Evolutionary conservation across 2,329 filamentous ascomycete species (phyloP).

Genomic region (Nemania sp.): DNA sequence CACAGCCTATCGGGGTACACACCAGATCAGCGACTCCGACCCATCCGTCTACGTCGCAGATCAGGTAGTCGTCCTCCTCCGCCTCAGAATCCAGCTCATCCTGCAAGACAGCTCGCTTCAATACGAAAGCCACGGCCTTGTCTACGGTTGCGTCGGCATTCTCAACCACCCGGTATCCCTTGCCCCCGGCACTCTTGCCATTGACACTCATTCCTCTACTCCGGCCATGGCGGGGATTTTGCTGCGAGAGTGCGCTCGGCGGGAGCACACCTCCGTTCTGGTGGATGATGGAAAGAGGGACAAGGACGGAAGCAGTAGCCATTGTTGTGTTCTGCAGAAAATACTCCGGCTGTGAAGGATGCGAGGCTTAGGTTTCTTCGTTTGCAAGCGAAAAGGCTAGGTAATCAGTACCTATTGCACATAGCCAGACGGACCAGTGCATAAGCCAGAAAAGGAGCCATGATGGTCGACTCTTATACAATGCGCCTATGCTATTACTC

Average conservation of each 20-base stretch:
- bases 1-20: constrained; percentile 28
- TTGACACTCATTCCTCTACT: constrained; percentile 47
- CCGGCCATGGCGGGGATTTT: constrained; percentile 44
- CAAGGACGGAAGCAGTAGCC: constrained; percentile 43
- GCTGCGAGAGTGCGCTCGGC: constrained; percentile 42
- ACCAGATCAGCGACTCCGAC: constrained; percentile 47
- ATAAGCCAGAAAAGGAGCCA: not conserved
- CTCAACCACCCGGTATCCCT: constrained; percentile 48
- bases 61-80: constrained; percentile 39
- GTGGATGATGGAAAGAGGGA: constrained; percentile 43
- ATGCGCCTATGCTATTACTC: constrained; percentile 1
- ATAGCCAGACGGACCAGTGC: not conserved
- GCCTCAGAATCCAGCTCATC: constrained; percentile 43
- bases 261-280: constrained; percentile 45
- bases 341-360: constrained; percentile 15
- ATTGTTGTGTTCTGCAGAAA: constrained; percentile 30
- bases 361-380: not conserved
- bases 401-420: constrained; percentile 10
- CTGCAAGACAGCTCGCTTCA: constrained; percentile 46
- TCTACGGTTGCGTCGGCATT: constrained; percentile 46
- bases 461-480: constrained; percentile 26
- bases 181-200: constrained; percentile 37
- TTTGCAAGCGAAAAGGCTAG: constrained; percentile 2
- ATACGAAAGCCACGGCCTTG: constrained; percentile 48
- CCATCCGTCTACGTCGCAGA: constrained; percentile 48